phyloP scores from a whole-genome alignment of 179 eudicot species.

The Spergularia azorica region DNA sequence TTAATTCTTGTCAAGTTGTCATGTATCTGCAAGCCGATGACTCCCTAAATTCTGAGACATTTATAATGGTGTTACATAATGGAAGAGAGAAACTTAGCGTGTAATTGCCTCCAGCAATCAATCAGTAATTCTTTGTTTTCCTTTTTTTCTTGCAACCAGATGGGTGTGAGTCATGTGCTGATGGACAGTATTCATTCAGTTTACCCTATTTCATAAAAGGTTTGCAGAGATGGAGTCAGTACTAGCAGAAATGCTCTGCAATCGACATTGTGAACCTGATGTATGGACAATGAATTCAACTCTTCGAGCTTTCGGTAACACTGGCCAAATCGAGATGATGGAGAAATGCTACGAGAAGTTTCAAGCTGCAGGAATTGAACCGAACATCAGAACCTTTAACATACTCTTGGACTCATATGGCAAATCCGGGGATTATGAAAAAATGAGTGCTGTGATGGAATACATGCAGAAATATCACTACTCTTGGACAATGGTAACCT shows the following conservation, averaged over 20 bases:
- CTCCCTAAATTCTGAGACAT: too few species aligned
- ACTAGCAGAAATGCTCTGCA: slow-evolving; percentile 72
- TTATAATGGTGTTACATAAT: neutral
- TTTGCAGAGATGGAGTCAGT: slow-evolving; percentile 74
- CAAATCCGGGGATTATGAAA: slow-evolving; percentile 61
- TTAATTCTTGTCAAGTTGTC: neutral
- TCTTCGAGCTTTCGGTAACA: slow-evolving; percentile 85
- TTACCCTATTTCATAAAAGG: slow-evolving; percentile 43
- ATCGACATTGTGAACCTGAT: slow-evolving; percentile 66
- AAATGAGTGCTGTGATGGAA: slow-evolving; percentile 95
- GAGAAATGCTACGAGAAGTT: slow-evolving; percentile 92
- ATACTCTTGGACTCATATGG: slow-evolving; percentile 82
- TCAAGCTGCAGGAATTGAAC: slow-evolving; percentile 74
- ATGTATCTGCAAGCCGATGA: neutral
- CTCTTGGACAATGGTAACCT: slow-evolving; percentile 79
- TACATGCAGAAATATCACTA: slow-evolving; percentile 88
- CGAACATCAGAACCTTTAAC: slow-evolving; percentile 80
- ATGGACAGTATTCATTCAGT: slow-evolving; percentile 33
- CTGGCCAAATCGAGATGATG: slow-evolving; percentile 88
- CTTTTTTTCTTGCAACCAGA: slow-evolving; percentile 26
- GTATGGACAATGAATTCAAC: slow-evolving; percentile 96
- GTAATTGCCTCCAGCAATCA: neutral
- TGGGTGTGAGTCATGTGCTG: slow-evolving; percentile 25
- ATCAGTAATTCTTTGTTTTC: slow-evolving; percentile 20
- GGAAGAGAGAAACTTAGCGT: neutral